Evolutionary conservation across 805 yeast species (phyloP).

Genomic region (Peterozyma toletana): DNA sequence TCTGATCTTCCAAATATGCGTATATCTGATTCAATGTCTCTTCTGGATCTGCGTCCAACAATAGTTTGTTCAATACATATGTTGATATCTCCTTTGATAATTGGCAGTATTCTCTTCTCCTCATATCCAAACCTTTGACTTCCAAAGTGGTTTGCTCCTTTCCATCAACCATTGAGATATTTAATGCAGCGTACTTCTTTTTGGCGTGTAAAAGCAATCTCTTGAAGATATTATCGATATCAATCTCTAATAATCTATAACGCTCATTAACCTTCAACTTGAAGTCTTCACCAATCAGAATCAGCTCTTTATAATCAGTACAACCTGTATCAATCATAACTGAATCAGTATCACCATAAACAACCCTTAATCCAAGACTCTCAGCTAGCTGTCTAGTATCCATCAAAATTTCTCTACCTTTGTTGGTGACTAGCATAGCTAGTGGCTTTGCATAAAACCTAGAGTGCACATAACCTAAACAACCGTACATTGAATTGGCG

Average conservation of each 20-base stretch:
- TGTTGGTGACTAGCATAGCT: constrained; percentile 90
- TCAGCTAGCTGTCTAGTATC: constrained; percentile 93
- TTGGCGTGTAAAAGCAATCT: constrained; percentile 84
- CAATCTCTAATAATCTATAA: constrained; percentile 83
- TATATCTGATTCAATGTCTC: constrained; percentile 68
- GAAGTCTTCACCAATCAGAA: constrained; percentile 78
- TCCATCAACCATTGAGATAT: constrained; percentile 45
- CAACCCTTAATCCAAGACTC: constrained; percentile 71
- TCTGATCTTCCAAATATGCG: constrained; percentile 57
- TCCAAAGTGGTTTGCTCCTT: constrained; percentile 58
- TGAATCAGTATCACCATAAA: constrained; percentile 98
- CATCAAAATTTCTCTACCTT: constrained; percentile 92
- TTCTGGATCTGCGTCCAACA: constrained; percentile 71
- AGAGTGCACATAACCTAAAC: constrained; percentile 87
- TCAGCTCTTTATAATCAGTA: constrained; percentile 60
- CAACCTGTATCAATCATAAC: constrained; percentile 95
- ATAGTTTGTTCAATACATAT: constrained; percentile 61
- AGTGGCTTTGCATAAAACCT: constrained; percentile 93
- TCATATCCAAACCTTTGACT: constrained; percentile 95
- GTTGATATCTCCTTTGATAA: constrained; percentile 84
- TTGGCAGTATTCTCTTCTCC: constrained; percentile 93
- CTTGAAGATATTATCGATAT: constrained; percentile 88
- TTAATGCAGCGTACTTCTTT: constrained; percentile 95
- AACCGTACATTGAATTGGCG: constrained; percentile 99
- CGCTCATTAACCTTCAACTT: constrained; percentile 82